Conservation (phyloP, 192 early-diverging fungal species). For the Coemansia sp. region DNA sequence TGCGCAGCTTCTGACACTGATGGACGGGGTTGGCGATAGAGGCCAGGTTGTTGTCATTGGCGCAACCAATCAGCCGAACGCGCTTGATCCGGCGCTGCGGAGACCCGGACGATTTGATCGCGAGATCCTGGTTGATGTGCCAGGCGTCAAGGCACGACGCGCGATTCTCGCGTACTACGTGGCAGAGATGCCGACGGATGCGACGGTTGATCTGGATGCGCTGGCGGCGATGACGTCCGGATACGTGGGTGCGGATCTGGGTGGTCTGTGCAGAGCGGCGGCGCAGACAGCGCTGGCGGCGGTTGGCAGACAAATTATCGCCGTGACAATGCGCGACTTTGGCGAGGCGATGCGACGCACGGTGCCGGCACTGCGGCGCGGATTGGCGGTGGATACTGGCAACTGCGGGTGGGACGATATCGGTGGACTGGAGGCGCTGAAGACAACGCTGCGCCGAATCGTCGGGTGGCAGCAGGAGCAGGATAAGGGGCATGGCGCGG, state of each 20-base stretch:
- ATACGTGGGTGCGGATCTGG: constrained; percentile 93
- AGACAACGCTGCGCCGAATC: constrained; percentile 74
- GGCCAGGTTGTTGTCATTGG: constrained; percentile 97
- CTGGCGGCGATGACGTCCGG: constrained; percentile 67
- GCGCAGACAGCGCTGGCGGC: constrained; percentile 44
- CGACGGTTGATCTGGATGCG: not conserved
- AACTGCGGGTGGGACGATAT: constrained; percentile 77
- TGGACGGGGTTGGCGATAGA: constrained; percentile 97
- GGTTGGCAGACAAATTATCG: not conserved
- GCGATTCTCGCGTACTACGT: constrained; percentile 67
- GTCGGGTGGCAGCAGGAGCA: constrained; percentile 84
- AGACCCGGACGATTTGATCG: constrained; percentile 95
- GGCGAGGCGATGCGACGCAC: constrained; percentile 61
- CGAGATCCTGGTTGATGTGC: constrained; percentile 94
- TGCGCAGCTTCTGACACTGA: constrained; percentile 97
- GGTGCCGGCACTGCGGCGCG: constrained; percentile 73
- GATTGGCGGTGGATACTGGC: constrained; percentile 63
- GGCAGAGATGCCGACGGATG: constrained; percentile 56
- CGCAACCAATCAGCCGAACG: constrained; percentile 97
- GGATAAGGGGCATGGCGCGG: constrained; percentile 59
- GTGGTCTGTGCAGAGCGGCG: constrained; percentile 81
- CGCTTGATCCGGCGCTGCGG: constrained; percentile 91
- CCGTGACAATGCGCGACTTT: constrained; percentile 64
- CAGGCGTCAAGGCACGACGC: constrained; percentile 60
- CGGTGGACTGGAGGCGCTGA: constrained; percentile 84